Evolutionary conservation across 139 green algal genomes (phyloP), one percentile per base, ranked within the genome.

Genomic region (Chlamydomonas sp.): DNA sequence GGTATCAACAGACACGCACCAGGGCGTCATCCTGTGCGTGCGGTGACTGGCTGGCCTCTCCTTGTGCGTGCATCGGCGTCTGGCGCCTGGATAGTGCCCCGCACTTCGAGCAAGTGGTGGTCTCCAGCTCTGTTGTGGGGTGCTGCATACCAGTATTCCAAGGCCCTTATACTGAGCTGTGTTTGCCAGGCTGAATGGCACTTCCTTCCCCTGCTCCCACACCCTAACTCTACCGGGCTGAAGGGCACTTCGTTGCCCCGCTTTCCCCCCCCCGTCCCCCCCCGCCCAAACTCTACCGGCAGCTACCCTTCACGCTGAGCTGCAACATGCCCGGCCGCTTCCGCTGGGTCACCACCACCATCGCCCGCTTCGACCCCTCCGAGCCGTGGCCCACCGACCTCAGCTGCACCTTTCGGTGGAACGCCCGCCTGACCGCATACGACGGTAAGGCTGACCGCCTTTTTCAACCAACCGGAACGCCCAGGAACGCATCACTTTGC

Each of bases 341-440:
- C 63, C 92, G 93, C 14, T 96, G 93, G 93, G 93, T 94, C 0
- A 95, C 93, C 69, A 96, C 92, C 73, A 93, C 88, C 85, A 94
- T 96, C 72, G 90, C 91, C 31, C 85, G 93, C 49, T 95, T 91
- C 58, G 93, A 96, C 79, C 89, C 92, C 0, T 58, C 80, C 3
- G 79, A 85, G 0, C 86, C 90, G 49, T 96, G 93, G 93, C 93
- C 93, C 57, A 88, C 87, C 0, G 93, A 96, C 84, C 85, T 96
- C 60, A 72, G 85, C 49, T 94, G 93, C 85, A 63, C 61, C 6
- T 89, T 96, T 0, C 4, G 58, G 0, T 93, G 91, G 88, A 94
- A 91, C 80, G 63, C 77, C 0, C 78, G 72, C 17, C 87, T 95
- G 1, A 92, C 82, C 10, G 87, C 77, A 5, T 94, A 91, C 80